Evolutionary conservation across 176 grass and related monocot species (phyloP).

Genomic region (Thalia dealbata): DNA sequence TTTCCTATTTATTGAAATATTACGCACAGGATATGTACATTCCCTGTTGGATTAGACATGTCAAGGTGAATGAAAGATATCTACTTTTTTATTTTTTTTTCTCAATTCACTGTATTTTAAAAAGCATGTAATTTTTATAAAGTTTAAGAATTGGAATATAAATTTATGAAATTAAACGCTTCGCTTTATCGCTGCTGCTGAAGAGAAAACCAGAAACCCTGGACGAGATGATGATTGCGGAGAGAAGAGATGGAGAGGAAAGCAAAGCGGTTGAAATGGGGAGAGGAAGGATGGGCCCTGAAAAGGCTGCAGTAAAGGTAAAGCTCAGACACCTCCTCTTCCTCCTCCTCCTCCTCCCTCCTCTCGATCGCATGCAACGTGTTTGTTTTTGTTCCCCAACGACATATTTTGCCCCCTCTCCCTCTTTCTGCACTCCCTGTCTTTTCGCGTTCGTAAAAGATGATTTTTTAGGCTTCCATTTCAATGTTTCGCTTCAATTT

Average conservation of each 20-base stretch:
- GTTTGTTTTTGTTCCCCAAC: neutral
- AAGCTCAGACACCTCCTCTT: neutral
- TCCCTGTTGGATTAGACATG: no score
- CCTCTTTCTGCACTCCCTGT: neutral
- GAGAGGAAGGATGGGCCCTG: neutral
- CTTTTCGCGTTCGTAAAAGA: neutral
- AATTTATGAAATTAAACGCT: neutral
- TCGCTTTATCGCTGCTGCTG: neutral
- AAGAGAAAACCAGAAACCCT: neutral
- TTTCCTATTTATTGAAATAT: no score
- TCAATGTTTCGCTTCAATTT: neutral
- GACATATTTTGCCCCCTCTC: neutral
- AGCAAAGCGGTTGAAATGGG: neutral
- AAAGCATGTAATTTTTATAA: no score
- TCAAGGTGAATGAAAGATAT: no score
- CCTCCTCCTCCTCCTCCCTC: neutral
- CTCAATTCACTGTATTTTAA: no score
- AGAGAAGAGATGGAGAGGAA: neutral
- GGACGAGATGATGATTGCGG: neutral
- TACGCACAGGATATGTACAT: no score
- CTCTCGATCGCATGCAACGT: neutral
- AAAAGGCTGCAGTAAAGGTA: constrained; percentile 1
- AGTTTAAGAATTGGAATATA: no score
- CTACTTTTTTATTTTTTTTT: no score
- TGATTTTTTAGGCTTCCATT: neutral